Evolutionary conservation across 768 basidiomycete species (phyloP).

Genomic region (Tylopilus vinaceipallidus): DNA sequence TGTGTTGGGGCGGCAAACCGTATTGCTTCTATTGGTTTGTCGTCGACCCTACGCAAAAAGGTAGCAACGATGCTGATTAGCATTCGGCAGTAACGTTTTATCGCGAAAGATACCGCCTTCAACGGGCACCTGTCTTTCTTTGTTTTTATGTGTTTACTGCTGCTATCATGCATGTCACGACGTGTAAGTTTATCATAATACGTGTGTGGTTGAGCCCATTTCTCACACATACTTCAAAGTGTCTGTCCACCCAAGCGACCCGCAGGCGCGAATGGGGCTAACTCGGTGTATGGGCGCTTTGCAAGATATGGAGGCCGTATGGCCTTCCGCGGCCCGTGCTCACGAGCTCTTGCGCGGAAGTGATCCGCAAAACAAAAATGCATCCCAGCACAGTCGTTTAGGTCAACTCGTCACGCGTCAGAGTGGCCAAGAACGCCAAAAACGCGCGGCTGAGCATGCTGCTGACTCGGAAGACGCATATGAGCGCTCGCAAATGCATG

Average conservation of each 20-base stretch:
- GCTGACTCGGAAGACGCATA: slow-evolving; percentile 37
- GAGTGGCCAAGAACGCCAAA: slow-evolving; percentile 39
- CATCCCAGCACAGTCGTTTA: background rate
- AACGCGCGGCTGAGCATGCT: slow-evolving; percentile 59
- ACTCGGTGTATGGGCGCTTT: slow-evolving; percentile 66
- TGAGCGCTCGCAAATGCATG: slow-evolving; percentile 23
- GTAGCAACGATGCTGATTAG: background rate
- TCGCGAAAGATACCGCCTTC: slow-evolving; percentile 59
- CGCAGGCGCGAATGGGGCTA: slow-evolving; percentile 65
- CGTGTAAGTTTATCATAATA: slow-evolving; percentile 44
- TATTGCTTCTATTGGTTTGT: slow-evolving; percentile 65
- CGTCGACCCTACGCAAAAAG: background rate
- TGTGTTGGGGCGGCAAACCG: slow-evolving; percentile 79
- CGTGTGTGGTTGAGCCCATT: background rate
- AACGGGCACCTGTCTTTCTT: slow-evolving; percentile 64
- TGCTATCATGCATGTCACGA: slow-evolving; percentile 75
- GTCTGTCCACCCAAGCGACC: slow-evolving; percentile 61
- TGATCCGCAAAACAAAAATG: slow-evolving; percentile 33
- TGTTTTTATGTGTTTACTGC: slow-evolving; percentile 82
- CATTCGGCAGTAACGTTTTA: slow-evolving; percentile 50
- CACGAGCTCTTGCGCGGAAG: slow-evolving; percentile 69
- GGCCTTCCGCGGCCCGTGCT: slow-evolving; percentile 77
- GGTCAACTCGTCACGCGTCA: slow-evolving; percentile 15
- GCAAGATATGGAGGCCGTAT: slow-evolving; percentile 61
- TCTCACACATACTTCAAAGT: slow-evolving; percentile 39